A percentile compares a stretch with the other conserved stretches of the same genome.
These are phyloP conservation scores for Perilla frutescens DNA, from an alignment of 257 asterid species.

Conservation along the genomic window DNA sequence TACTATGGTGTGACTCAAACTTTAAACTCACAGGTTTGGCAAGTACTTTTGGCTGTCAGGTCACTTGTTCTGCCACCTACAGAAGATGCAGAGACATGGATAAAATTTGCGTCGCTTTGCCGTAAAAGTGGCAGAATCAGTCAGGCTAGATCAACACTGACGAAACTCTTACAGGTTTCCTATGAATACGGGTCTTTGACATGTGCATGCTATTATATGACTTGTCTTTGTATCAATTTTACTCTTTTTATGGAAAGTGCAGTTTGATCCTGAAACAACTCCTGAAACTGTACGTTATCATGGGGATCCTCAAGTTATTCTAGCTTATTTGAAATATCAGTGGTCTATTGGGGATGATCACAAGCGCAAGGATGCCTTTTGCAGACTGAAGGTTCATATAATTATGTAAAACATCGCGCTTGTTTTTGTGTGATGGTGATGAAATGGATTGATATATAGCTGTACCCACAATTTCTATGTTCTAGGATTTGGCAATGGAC, in stretches of 20 bases:
- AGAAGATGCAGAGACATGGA: constrained; percentile 98
- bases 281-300: constrained; percentile 81
- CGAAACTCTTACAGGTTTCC: constrained; percentile 87
- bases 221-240: constrained; percentile 24
- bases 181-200: constrained; percentile 28
- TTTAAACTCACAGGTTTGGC: constrained; percentile 79
- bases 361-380: constrained; percentile 85
- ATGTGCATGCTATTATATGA: constrained; percentile 18
- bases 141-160: constrained; percentile 93
- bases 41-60: constrained; percentile 80
- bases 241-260: constrained; percentile 32
- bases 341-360: constrained; percentile 99
- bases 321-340: constrained; percentile 92
- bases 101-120: constrained; percentile 95
- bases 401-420: constrained; percentile 14
- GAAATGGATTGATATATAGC: constrained; percentile 10
- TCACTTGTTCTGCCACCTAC: constrained; percentile 98
- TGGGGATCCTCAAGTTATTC: constrained; percentile 97
- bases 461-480: constrained; percentile 34
- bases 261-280: constrained; percentile 95
- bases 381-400: constrained; percentile 77
- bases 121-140: constrained; percentile 97
- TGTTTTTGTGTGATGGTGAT: constrained; percentile 8
- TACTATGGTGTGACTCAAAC: constrained; percentile 31
- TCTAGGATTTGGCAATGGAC: constrained; percentile 89